phyloP scores from a whole-genome alignment of 2,329 filamentous ascomycete genomes.

The Cladosporium sp. region DNA sequence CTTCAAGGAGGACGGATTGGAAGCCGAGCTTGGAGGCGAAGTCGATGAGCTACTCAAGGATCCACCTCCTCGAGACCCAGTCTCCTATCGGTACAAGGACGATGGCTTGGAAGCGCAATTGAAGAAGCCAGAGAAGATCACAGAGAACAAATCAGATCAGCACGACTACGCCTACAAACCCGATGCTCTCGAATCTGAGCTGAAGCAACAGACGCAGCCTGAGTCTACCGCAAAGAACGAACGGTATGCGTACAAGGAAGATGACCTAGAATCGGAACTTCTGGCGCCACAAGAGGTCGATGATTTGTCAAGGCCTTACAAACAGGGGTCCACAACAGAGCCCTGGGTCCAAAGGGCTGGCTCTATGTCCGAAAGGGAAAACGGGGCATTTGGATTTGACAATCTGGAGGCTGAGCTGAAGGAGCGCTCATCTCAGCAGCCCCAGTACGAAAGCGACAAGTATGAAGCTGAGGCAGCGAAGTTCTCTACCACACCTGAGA shows the following conservation, averaged over 20 bases:
- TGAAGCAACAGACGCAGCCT: not conserved
- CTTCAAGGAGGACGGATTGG: slow-evolving; percentile 2
- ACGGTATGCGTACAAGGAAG: not conserved
- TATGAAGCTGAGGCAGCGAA: slow-evolving; percentile 11
- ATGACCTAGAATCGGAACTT: no score
- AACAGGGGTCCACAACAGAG: no score
- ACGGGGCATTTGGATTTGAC: not conserved
- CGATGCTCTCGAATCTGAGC: slow-evolving; percentile 4
- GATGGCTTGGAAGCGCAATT: not conserved
- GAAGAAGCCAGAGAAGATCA: slow-evolving; percentile 3
- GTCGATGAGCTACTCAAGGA: not conserved
- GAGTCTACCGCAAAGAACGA: not conserved
- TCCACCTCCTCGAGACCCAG: not conserved
- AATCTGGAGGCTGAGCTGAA: slow-evolving; percentile 7
- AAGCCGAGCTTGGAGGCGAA: slow-evolving; percentile 5
- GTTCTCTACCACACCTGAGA: not conserved
- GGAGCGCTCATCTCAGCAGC: not conserved
- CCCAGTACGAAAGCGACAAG: slow-evolving; percentile 4
- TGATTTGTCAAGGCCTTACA: no score
- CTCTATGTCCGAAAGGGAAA: no score
- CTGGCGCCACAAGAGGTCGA: no score
- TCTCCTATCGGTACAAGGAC: not conserved
- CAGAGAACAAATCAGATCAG: not conserved
- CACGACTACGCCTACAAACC: slow-evolving; percentile 1
- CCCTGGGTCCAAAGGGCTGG: no score